Evolutionary conservation across 2,329 filamentous ascomycete species (phyloP).

Genomic region (Hortaea sp.): DNA sequence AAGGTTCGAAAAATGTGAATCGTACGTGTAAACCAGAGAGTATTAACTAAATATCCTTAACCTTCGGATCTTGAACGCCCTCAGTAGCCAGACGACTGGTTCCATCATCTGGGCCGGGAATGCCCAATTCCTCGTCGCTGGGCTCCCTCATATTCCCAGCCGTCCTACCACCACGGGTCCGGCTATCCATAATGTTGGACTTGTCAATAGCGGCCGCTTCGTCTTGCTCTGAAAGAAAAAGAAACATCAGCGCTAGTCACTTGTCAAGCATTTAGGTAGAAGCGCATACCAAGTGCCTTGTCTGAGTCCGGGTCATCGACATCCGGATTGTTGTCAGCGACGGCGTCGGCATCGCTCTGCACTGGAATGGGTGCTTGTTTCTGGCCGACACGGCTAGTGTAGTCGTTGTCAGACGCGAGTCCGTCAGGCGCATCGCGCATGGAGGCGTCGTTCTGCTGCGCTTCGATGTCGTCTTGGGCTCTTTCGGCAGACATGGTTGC

Average conservation of each 20-base stretch:
- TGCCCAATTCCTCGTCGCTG: slow-evolving; percentile 38
- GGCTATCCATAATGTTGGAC: slow-evolving; percentile 37
- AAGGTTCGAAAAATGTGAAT: too few relatives aligned
- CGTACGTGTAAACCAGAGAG: too few relatives aligned
- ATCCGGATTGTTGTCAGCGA: slow-evolving; percentile 35
- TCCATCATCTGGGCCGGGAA: slow-evolving; percentile 17
- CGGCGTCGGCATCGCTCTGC: slow-evolving; percentile 37
- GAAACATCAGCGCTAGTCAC: too few relatives aligned
- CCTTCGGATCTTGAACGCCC: neutral
- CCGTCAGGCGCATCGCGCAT: slow-evolving; percentile 19
- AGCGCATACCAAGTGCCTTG: slow-evolving; percentile 29
- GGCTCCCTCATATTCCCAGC: slow-evolving; percentile 40
- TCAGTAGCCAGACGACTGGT: slow-evolving; percentile 5
- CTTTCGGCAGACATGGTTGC: neutral
- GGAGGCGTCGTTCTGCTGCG: neutral
- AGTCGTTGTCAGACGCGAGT: slow-evolving; percentile 34
- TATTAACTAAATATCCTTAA: neutral
- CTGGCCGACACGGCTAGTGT: slow-evolving; percentile 38
- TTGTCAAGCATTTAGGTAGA: too few relatives aligned
- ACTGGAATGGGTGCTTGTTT: slow-evolving; percentile 37
- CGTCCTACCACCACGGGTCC: slow-evolving; percentile 38
- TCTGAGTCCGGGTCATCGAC: slow-evolving; percentile 37
- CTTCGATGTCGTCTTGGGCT: neutral
- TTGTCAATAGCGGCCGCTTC: slow-evolving; percentile 41
- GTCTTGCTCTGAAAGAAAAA: slow-evolving; percentile 29